These are phyloP conservation scores for Physaria fendleri DNA, from an alignment of 345 rosid genomes.

Conservation along the genomic window DNA sequence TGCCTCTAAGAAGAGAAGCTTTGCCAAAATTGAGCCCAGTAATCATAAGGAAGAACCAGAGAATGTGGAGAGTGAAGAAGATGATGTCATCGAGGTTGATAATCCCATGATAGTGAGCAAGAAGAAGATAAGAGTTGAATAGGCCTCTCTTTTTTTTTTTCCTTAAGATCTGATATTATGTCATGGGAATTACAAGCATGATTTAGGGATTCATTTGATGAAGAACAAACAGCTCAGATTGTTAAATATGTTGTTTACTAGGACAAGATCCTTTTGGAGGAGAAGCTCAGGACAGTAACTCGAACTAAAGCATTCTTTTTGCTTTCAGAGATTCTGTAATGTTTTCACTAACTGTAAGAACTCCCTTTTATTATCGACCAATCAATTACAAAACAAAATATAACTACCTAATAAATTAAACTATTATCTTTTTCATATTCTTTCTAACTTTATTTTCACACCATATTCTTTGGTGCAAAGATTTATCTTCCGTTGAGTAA, in stretches of 20 bases:
- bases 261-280: constrained; percentile 7
- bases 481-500: constrained; percentile 50
- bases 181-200: constrained; percentile 13
- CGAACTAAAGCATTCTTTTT: constrained; percentile 2
- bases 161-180: constrained; percentile 8
- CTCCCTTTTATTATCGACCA: constrained; percentile 12
- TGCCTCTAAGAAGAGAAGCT: constrained; percentile 56
- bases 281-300: constrained; percentile 7
- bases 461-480: neutral
- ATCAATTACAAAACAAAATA: neutral
- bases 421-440: neutral
- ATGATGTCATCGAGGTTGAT: constrained; percentile 46
- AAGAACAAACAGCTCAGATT: constrained; percentile 20
- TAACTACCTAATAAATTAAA: neutral
- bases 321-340: constrained; percentile 17
- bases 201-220: constrained; percentile 27
- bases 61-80: constrained; percentile 41
- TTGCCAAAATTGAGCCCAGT: constrained; percentile 20
- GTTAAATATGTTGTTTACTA: constrained; percentile 19
- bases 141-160: constrained; percentile 7
- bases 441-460: neutral
- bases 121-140: constrained; percentile 50
- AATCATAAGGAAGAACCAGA: constrained; percentile 26
- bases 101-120: constrained; percentile 42
- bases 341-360: constrained; percentile 22